These are phyloP conservation scores for Metschnikowia amazonensis DNA, from an alignment of 805 yeast genomes.

Conservation along the genomic window DNA sequence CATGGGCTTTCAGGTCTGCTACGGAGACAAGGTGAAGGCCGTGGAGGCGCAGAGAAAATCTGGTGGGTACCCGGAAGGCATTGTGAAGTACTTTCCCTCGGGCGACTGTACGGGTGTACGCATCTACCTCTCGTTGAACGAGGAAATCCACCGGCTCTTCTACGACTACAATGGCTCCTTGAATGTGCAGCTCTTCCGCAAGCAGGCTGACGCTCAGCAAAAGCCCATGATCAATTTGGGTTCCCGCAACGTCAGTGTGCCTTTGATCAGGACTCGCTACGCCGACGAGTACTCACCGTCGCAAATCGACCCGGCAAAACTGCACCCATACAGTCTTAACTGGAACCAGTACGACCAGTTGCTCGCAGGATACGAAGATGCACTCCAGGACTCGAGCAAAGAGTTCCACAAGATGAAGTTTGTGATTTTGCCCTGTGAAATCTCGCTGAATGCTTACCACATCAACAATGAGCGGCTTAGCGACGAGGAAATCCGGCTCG, in stretches of 20 bases:
- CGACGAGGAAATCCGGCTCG: slow-evolving; percentile 87
- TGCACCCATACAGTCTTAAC: slow-evolving; percentile 59
- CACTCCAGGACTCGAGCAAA: slow-evolving; percentile 50
- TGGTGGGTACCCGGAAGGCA: slow-evolving; percentile 47
- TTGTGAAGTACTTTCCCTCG: slow-evolving; percentile 54
- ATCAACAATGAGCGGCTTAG: slow-evolving; percentile 58
- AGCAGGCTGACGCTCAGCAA: slow-evolving; percentile 10
- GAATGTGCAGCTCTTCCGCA: slow-evolving; percentile 69
- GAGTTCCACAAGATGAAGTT: slow-evolving; percentile 69
- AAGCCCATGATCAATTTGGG: slow-evolving; percentile 15
- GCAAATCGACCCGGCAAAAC: slow-evolving; percentile 20
- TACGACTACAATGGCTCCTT: slow-evolving; percentile 70
- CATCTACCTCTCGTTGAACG: slow-evolving; percentile 71
- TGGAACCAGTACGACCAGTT: slow-evolving; percentile 93
- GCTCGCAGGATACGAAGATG: slow-evolving; percentile 87
- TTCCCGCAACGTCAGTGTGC: slow-evolving; percentile 16
- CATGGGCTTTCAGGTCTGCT: slow-evolving; percentile 87
- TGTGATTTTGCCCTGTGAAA: slow-evolving; percentile 77
- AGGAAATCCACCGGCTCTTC: slow-evolving; percentile 80
- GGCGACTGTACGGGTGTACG: slow-evolving; percentile 51
- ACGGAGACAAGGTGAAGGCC: slow-evolving; percentile 61
- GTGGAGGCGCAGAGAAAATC: slow-evolving; percentile 61
- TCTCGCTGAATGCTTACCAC: slow-evolving; percentile 52
- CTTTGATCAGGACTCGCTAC: slow-evolving; percentile 71
- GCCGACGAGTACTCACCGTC: slow-evolving; percentile 62